phyloP scores from a whole-genome alignment of 208 protist genomes.

The Trypanosoma theileri region DNA sequence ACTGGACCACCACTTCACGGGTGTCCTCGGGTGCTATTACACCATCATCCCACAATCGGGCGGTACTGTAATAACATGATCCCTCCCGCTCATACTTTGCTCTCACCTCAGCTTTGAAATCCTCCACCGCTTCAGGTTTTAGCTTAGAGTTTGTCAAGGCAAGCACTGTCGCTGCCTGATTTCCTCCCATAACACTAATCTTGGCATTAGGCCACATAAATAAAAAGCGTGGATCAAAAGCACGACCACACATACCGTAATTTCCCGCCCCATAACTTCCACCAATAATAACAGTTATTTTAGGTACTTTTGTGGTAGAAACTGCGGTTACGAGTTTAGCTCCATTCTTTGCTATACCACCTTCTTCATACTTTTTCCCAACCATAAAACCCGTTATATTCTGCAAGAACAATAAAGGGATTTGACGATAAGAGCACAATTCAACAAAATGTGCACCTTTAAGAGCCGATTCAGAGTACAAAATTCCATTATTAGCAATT shows the following conservation, averaged over 20 bases:
- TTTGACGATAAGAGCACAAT: conserved; percentile 92
- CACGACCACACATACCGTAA: conserved; percentile 97
- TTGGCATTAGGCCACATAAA: conserved; percentile 97
- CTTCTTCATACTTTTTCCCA: conserved; percentile 89
- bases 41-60: conserved; percentile 97
- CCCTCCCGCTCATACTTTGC: conserved; percentile 93
- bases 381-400: conserved; percentile 97
- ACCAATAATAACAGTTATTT: conserved; percentile 95
- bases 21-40: conserved; percentile 93
- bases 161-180: conserved; percentile 94
- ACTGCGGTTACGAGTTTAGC: conserved; percentile 96
- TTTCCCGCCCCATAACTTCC: conserved; percentile 97
- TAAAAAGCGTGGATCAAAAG: conserved; percentile 90
- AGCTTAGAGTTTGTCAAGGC: conserved; percentile 67
- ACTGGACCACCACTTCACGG: conserved; percentile 83
- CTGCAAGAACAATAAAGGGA: conserved; percentile 96
- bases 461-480: conserved; percentile 91
- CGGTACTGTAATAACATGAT: conserved; percentile 91
- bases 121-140: conserved; percentile 56
- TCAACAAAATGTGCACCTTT: conserved; percentile 96
- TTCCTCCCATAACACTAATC: conserved; percentile 97
- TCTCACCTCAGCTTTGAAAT: conserved; percentile 75
- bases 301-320: conserved; percentile 91
- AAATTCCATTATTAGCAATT: conserved; percentile 96
- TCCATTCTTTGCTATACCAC: conserved; percentile 96